Evolutionary conservation across 1,139 yeast genomes (phyloP).

Genomic region (Taiozyma sp.): DNA sequence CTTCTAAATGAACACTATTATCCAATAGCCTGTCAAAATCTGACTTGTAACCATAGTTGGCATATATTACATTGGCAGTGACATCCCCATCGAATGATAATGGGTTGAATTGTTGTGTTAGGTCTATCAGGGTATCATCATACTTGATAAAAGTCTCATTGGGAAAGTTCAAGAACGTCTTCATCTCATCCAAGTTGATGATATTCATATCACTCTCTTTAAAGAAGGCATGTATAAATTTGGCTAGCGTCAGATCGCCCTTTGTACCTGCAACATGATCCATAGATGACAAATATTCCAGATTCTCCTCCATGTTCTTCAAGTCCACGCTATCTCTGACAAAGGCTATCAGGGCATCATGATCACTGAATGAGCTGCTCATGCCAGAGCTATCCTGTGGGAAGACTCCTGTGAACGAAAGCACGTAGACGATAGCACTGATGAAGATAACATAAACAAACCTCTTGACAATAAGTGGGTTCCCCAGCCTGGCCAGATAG

Average conservation of each 20-base stretch:
- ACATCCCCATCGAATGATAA: constrained; percentile 57
- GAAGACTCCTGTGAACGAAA: constrained; percentile 49
- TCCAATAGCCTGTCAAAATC: constrained; percentile 49
- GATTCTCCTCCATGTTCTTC: constrained; percentile 58
- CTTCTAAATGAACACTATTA: constrained; percentile 31
- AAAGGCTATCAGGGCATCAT: constrained; percentile 43
- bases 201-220: constrained; percentile 48
- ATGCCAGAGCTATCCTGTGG: constrained; percentile 45
- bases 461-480: constrained; percentile 80
- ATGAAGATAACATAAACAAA: constrained; percentile 65
- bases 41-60: constrained; percentile 55
- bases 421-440: constrained; percentile 49
- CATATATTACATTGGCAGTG: constrained; percentile 49
- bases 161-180: constrained; percentile 60
- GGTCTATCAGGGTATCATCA: constrained; percentile 32
- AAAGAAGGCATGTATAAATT: constrained; percentile 58
- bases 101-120: constrained; percentile 61
- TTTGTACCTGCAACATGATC: constrained; percentile 87
- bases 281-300: constrained; percentile 76
- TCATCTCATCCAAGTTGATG: constrained; percentile 47
- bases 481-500: constrained; percentile 62
- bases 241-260: constrained; percentile 72
- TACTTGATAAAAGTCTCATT: constrained; percentile 30
- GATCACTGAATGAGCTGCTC: constrained; percentile 62
- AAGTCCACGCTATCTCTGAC: constrained; percentile 49